Conservation (phyloP, 345 rosid genomes). For the Moricandia moricandioides region DNA sequence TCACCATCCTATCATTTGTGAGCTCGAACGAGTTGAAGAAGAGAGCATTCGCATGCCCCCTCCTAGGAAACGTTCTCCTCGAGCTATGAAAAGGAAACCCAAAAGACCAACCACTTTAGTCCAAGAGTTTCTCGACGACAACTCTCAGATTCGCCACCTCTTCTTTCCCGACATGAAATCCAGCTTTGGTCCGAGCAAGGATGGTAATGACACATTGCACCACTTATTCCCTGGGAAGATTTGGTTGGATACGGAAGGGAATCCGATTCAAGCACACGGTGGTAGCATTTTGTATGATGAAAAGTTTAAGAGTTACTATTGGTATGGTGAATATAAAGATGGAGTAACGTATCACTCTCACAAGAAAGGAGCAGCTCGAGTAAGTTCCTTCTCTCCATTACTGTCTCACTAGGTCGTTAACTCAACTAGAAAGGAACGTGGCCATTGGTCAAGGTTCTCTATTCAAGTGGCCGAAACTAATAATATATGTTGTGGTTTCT, state of each 20-base stretch:
- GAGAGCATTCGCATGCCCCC: conserved; percentile 86
- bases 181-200: conserved; percentile 59
- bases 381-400: conserved; percentile 35
- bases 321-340: conserved; percentile 97
- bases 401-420: too few species aligned
- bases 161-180: conserved; percentile 76
- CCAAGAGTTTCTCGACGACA: conserved; percentile 94
- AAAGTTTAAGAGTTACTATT: conserved; percentile 54
- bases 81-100: conserved; percentile 88
- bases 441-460: too few species aligned
- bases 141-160: conserved; percentile 70
- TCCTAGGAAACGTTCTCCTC: conserved; percentile 84
- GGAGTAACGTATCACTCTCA: conserved; percentile 85
- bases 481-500: too few species aligned
- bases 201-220: conserved; percentile 51
- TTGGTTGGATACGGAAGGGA: conserved; percentile 92
- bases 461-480: too few species aligned
- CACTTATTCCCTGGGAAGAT: conserved; percentile 62
- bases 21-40: conserved; percentile 80
- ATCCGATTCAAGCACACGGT: conserved; percentile 96
- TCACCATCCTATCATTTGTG: conserved; percentile 54
- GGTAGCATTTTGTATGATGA: conserved; percentile 77
- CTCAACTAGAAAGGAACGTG: too few species aligned
- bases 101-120: conserved; percentile 63
- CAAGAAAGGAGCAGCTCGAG: conserved; percentile 79